Evolutionary conservation across 192 early-diverging fungal genomes (phyloP).

Genomic region (Umbelopsis ramanniana): DNA sequence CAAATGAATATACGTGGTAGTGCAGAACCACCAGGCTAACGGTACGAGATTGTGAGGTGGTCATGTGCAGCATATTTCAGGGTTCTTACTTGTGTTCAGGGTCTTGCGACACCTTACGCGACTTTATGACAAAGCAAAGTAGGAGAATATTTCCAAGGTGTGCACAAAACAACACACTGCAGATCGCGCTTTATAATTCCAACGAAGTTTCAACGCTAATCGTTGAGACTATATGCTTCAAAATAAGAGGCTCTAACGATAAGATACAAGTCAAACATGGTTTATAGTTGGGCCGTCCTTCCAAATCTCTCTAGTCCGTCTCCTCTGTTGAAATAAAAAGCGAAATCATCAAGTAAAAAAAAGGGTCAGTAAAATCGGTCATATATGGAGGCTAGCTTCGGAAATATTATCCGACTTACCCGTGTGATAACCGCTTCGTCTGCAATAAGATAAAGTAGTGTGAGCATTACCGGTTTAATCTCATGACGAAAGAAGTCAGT

Average conservation of each 20-base stretch:
- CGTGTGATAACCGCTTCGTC: conserved; percentile 78
- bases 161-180: no score
- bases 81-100: conserved; percentile 4
- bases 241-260: no score
- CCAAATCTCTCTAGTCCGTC: background rate
- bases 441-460: conserved; percentile 23
- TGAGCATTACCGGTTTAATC: background rate
- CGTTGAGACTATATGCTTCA: no score
- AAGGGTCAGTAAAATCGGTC: background rate
- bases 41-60: no score
- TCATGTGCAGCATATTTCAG: conserved; percentile 8
- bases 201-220: no score
- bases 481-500: background rate
- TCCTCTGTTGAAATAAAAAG: background rate
- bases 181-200: no score
- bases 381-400: background rate
- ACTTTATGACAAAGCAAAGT: background rate
- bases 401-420: conserved; percentile 11
- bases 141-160: background rate
- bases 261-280: no score
- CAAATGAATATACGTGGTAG: background rate
- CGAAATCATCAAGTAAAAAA: background rate
- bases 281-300: no score
- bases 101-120: conserved; percentile 17
- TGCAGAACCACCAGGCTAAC: background rate